These are phyloP conservation scores for Podospora didyma DNA, from an alignment of 495 filamentous ascomycete species.

Conservation along the genomic window DNA sequence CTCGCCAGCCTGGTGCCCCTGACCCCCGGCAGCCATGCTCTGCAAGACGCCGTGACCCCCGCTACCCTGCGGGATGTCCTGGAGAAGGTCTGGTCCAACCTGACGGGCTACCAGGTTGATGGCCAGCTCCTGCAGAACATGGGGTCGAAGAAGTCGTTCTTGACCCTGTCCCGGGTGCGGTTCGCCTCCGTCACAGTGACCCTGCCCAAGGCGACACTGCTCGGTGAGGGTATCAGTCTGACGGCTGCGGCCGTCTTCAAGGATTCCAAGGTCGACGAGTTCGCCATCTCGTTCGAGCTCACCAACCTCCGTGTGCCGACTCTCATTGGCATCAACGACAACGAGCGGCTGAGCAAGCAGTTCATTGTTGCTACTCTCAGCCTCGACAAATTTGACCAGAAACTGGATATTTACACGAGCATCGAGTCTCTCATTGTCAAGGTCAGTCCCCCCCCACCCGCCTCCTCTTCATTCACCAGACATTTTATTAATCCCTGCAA, in stretches of 20 bases:
- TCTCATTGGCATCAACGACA: constrained; percentile 56
- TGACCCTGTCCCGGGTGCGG: constrained; percentile 18
- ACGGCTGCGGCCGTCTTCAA: constrained; percentile 33
- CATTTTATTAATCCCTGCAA: not conserved
- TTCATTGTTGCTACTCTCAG: constrained; percentile 51
- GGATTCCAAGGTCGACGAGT: constrained; percentile 9
- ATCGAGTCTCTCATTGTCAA: constrained; percentile 48
- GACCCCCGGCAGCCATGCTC: not conserved
- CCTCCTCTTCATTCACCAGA: not conserved
- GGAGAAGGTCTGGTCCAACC: constrained; percentile 26
- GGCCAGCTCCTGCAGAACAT: not conserved
- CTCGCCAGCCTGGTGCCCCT: constrained; percentile 29
- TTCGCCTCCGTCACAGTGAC: constrained; percentile 35
- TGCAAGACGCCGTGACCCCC: constrained; percentile 7
- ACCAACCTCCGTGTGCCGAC: constrained; percentile 51
- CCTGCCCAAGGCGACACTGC: constrained; percentile 51
- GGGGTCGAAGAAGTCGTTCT: not conserved
- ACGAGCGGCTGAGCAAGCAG: constrained; percentile 57
- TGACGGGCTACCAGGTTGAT: constrained; percentile 24
- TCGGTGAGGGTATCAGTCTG: constrained; percentile 45
- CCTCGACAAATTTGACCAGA: constrained; percentile 41
- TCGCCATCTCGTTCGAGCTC: constrained; percentile 28
- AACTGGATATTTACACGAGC: constrained; percentile 40
- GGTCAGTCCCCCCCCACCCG: constrained; percentile 27
- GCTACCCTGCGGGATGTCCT: constrained; percentile 20